Base-by-base conservation (phyloP, 257 asterid species). In the Lantana camara region DNA sequence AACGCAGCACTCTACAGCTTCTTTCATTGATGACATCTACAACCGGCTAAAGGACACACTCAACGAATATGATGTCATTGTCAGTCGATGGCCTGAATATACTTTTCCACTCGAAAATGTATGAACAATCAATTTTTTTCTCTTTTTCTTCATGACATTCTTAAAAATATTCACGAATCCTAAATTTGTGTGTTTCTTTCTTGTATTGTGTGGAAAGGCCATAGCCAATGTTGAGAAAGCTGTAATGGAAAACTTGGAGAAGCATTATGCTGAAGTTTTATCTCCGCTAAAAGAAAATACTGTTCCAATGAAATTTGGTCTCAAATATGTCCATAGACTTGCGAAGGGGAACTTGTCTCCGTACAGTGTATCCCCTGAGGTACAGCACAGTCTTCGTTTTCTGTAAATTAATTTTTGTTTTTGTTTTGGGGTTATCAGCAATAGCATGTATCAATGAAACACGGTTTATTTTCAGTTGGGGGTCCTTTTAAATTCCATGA, bases 21-120 rank as follows among this genome's bases (percentile, higher is more conserved):
- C 96, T 32, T 93, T 90, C 80, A 70, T 81, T 38, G 90, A 87
- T 61, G 95, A 82, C 60, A 80, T 90, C 53, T 93, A 93, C 65
- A 78, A 71, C 69, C 91, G 74, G 56, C 60, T 93, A 70, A 87
- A 82, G 77, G 97, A 91, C 75, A 84, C 87, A 2, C 82, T 93
- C 54, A 69, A 72, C 7, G 96, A 90, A 50, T 93, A 85, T 55
- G 92, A 93, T 57, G 87, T 83, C 73, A 79, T 93, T 44, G 85
- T 93, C 58, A 78, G 87, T 52, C 90, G 96, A 23, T 93, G 99
- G 99, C 99, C 97, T 0, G 99, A 93, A 67, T 93, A 93, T 61
- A 75, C 95, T 53, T 78, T 83, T 60, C 73, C 80, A 0, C 68
- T 93, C 76, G 99, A 93, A 78, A 77, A 74, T 80, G 97, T 91